Evolutionary conservation across 2,329 filamentous ascomycete genomes (phyloP).

Genomic region (Knoxdaviesia capensis): DNA sequence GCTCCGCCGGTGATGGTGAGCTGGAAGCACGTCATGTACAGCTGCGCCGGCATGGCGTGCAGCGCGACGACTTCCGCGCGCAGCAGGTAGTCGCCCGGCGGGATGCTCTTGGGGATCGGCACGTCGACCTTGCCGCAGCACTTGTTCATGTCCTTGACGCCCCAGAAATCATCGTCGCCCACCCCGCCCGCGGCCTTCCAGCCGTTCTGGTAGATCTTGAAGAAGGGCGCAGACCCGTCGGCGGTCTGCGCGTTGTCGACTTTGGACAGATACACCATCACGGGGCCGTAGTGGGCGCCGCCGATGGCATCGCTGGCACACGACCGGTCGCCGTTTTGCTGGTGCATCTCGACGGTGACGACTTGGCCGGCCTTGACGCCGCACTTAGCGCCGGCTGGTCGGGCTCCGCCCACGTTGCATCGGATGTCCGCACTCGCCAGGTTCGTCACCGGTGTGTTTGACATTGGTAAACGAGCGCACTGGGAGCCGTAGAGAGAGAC

Average conservation of each 20-base stretch:
- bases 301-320: conserved; percentile 29
- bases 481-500: conserved; percentile 13
- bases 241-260: conserved; percentile 25
- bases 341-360: conserved; percentile 38
- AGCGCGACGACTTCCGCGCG: conserved; percentile 27
- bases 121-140: conserved; percentile 22
- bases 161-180: conserved; percentile 24
- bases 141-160: conserved; percentile 17
- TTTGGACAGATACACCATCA: conserved; percentile 29
- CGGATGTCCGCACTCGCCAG: conserved; percentile 20
- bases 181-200: conserved; percentile 17
- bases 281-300: conserved; percentile 31
- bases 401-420: conserved; percentile 21
- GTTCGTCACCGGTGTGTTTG: conserved; percentile 29
- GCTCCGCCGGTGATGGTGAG: conserved; percentile 10
- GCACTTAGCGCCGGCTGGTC: conserved; percentile 19
- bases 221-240: conserved; percentile 22
- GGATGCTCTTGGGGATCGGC: conserved; percentile 12
- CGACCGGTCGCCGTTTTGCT: conserved; percentile 23
- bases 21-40: conserved; percentile 20
- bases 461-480: conserved; percentile 26
- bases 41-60: conserved; percentile 20
- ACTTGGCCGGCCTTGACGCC: conserved; percentile 23
- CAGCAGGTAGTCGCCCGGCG: conserved; percentile 21
- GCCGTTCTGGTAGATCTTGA: conserved; percentile 31